phyloP scores from a whole-genome alignment of 495 filamentous ascomycete genomes.

The Hypomontagnella monticulosa region DNA sequence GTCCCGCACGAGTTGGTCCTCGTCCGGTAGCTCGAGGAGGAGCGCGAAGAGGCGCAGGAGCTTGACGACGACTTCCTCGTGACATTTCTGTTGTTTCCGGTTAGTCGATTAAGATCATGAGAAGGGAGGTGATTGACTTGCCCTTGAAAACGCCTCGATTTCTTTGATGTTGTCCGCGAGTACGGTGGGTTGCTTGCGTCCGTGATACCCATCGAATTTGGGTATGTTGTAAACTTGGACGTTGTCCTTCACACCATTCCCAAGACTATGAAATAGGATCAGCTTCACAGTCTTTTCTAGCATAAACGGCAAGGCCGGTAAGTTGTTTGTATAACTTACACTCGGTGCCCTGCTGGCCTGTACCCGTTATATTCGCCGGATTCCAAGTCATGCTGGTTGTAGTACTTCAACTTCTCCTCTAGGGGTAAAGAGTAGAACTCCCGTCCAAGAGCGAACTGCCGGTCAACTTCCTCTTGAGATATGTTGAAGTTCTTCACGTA shows the following conservation, averaged over 20 bases:
- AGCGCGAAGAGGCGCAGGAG: conserved; percentile 63
- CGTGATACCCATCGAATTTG: conserved; percentile 59
- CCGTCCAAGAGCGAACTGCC: conserved; percentile 67
- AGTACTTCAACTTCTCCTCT: conserved; percentile 55
- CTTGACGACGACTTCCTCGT: conserved; percentile 59
- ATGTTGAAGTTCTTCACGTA: conserved; percentile 70
- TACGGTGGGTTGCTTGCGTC: conserved; percentile 52
- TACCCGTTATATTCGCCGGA: conserved; percentile 50
- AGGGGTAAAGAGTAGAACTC: conserved; percentile 64
- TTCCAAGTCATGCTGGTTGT: conserved; percentile 47
- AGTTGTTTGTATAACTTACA: conserved; percentile 45
- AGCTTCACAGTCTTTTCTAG: neutral
- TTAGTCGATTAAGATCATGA: too few species aligned
- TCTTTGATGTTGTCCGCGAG: conserved; percentile 44
- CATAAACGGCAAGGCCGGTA: neutral
- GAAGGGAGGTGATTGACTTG: conserved; percentile 27
- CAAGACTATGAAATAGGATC: conserved; percentile 42
- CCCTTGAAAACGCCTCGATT: conserved; percentile 56
- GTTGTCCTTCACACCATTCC: conserved; percentile 59
- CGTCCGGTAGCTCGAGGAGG: conserved; percentile 60
- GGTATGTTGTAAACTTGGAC: conserved; percentile 63
- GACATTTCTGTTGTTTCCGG: conserved; percentile 52
- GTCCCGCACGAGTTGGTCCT: conserved; percentile 58
- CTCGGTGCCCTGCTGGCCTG: conserved; percentile 55
- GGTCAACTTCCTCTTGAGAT: conserved; percentile 66